Evolutionary conservation across 177 flowering plant genomes (phyloP), one percentile per base, ranked within the genome.

Genomic region (Vitis hybrid): DNA sequence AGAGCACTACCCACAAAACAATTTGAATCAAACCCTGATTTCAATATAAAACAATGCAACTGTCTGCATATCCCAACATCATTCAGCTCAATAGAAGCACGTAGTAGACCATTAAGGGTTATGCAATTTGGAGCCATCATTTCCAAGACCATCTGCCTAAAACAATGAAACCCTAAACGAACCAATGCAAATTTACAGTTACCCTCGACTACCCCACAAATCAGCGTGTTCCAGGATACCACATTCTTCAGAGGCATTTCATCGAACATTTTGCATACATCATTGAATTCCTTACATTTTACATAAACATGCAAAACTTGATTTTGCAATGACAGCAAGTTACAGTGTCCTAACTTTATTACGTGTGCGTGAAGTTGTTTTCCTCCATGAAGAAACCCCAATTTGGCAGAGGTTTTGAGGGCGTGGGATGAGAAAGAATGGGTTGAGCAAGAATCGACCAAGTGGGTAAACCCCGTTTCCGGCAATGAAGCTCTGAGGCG

Each of bases 171-270:
- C 39, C 82, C 79, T 80, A 75, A 31, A 52, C 64, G n/a, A 52
- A 29, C 67, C 9, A 45, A 68, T 22, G n/a, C 18, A 2, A 45
- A 13, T 60, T 62, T 15, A 39, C 70, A 11, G 10, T 65, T 60
- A 52, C 56, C 52, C 15, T 73, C 51, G n/a, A 66, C 52, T 19
- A 61, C 68, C 55, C 85, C 88, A 71, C 79, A 76, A 12, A 87
- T 88, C 66, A 86, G 55, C 12, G 79, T 84, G 70, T 90, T 84
- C 87, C 92, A 92, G 0, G 87, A 70, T 15, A 89, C 84, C 20
- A 84, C 77, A 68, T 84, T 85, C 78, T 86, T 76, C 18, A 18
- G 69, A 16, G 62, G 77, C 88, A 89, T 86, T 86, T 86, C 88
- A 64, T 75, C 88, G 39, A 87, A 86, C 80, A 91, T 7, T 48